Evolutionary conservation across 805 yeast genomes (phyloP).

Genomic region (Lipomyces japonicus): DNA sequence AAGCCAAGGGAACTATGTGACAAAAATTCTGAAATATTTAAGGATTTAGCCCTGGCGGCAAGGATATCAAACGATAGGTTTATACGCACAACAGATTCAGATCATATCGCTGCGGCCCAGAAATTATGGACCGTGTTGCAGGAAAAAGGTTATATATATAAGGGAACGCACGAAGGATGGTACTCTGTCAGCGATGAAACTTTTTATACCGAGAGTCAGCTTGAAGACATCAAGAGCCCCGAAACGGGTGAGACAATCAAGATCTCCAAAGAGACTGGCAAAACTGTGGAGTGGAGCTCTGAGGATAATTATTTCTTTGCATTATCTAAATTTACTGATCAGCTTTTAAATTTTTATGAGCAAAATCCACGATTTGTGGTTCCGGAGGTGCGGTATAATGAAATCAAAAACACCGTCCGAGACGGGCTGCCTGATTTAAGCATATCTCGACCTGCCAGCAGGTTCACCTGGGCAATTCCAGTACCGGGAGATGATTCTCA

Average conservation of each 20-base stretch:
- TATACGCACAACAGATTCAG: conserved; percentile 84
- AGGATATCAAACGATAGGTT: conserved; percentile 67
- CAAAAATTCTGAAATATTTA: conserved; percentile 59
- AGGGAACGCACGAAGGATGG: conserved; percentile 90
- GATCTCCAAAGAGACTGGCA: conserved; percentile 61
- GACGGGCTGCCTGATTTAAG: conserved; percentile 62
- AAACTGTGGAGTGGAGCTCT: conserved; percentile 66
- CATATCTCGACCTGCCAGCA: conserved; percentile 74
- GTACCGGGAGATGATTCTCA: conserved; percentile 80
- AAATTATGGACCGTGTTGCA: conserved; percentile 64
- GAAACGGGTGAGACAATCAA: conserved; percentile 31
- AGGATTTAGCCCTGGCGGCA: conserved; percentile 54
- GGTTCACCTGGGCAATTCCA: conserved; percentile 84
- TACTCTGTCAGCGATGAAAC: conserved; percentile 92
- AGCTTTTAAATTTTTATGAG: conserved; percentile 50
- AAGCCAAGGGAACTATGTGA: conserved; percentile 72
- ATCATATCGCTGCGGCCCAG: conserved; percentile 64
- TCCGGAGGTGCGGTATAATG: conserved; percentile 56
- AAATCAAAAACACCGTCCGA: conserved; percentile 55
- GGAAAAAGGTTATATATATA: conserved; percentile 64
- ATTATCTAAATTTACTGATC: conserved; percentile 56
- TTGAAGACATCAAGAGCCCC: conserved; percentile 42
- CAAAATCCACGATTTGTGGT: conserved; percentile 56
- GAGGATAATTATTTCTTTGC: conserved; percentile 88
- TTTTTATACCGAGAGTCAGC: conserved; percentile 80